Percentiles rank a stretch among this genome's conserved stretches.
Conservation (phyloP, 2,329 filamentous ascomycete species). For the Chaetothyriales sp. region DNA sequence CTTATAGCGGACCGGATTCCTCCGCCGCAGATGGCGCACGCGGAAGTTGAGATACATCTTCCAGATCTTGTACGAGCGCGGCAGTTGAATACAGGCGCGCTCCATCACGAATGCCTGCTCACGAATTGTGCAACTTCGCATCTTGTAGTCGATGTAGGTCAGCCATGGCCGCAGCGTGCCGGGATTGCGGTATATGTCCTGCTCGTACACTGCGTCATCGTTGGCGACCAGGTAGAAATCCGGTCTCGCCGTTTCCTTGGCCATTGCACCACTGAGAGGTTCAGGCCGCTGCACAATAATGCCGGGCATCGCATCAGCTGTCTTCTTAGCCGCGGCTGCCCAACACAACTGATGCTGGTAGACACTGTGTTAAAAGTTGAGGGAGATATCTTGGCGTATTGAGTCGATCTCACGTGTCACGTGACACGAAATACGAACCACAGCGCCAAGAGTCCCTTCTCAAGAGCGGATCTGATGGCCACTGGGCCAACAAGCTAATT, state of each 20-base stretch:
- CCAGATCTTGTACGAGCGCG: constrained; percentile 96
- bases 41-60: constrained; percentile 89
- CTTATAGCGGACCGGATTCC: constrained; percentile 68
- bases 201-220: constrained; percentile 90
- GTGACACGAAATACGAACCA: too few relatives aligned
- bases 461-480: too few relatives aligned
- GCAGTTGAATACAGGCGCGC: constrained; percentile 75
- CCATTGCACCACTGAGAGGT: constrained; percentile 7
- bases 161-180: constrained; percentile 89
- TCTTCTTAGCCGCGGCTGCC: background rate
- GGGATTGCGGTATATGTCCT: constrained; percentile 77
- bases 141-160: constrained; percentile 82
- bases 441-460: too few relatives aligned
- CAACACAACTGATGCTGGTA: background rate
- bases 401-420: too few relatives aligned
- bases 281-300: constrained; percentile 6
- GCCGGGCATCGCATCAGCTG: constrained; percentile 9
- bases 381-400: too few relatives aligned
- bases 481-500: too few relatives aligned
- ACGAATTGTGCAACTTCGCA: constrained; percentile 66
- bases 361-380: too few relatives aligned
- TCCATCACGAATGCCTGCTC: constrained; percentile 87
- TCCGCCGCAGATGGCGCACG: constrained; percentile 62
- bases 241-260: constrained; percentile 7
- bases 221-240: constrained; percentile 37